Evolutionary conservation across 2,329 filamentous ascomycete species (phyloP), one percentile per base, ranked within the genome.

Genomic region (Parafenestella ontariensis): DNA sequence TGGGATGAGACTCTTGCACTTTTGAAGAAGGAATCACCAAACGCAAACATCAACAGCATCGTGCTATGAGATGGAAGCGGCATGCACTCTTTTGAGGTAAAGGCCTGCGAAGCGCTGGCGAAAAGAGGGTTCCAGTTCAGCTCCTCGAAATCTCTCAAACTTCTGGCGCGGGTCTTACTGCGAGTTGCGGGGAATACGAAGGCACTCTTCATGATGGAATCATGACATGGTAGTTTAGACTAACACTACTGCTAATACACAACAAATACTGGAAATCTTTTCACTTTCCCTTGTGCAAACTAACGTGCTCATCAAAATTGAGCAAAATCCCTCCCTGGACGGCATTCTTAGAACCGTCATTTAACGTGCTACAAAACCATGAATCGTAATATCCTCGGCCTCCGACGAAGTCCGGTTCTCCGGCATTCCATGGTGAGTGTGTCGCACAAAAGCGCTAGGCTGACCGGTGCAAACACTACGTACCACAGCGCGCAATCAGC

Each of bases 1-100:
- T 80, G 78, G 78, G 61, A 58, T 13, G 78, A 81, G 52, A 75
- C 79, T 9, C 48, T 73, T 18, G 49, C 42, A 9, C 26, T 61
- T 1, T 41, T 58, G 10, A 47, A 45, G 20, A 33, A 58, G 20
- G 47, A 58, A 28, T 47, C 39, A 6, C 37, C 46, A 13, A 43
- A 26, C 15, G 40, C 34, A 6, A 17, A 37, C 15, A 10, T 37
- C 18, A n/a, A 37, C 7, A 37, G n/a, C n/a, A 18, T 17, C n/a
- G 10, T 21, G 34, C 8, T 11, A 7, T 31, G 28, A 31, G 28
- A 11, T 31, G 28, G 28, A 31, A 31, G 3, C 28, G 11, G 3
- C 3, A 13, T 13, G 28, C 24, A 26, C 24, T 26, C n/a, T n/a
- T n/a, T n/a, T n/a, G n/a, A n/a, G n/a, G n/a, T n/a, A n/a, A n/a